phyloP scores from a whole-genome alignment of 176 grass and related monocot species.

The Elymus sibiricus region DNA sequence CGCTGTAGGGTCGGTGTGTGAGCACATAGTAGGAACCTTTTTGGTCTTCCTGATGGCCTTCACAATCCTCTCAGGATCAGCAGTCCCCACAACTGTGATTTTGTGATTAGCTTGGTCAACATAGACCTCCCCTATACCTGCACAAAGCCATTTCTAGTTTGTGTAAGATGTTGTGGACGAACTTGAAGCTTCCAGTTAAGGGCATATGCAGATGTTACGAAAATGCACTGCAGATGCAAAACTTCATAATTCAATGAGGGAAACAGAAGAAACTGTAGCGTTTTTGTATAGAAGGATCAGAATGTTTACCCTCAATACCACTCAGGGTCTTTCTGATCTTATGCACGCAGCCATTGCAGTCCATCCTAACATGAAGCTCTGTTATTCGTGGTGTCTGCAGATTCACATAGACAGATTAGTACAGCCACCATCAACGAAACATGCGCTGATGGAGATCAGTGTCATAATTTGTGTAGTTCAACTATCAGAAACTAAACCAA shows the following conservation, averaged over 20 bases:
- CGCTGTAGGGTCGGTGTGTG: constrained; percentile 38
- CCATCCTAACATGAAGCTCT: constrained; percentile 49
- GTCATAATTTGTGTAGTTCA: not conserved
- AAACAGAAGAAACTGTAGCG: not conserved
- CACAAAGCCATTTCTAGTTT: not conserved
- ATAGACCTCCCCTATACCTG: constrained; percentile 66
- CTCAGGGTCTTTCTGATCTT: constrained; percentile 39
- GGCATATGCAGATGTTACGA: no score
- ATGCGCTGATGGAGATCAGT: not conserved
- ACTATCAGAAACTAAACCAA: not conserved
- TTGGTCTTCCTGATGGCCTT: constrained; percentile 85
- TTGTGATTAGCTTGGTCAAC: constrained; percentile 70
- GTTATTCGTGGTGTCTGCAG: constrained; percentile 41
- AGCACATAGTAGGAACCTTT: constrained; percentile 62
- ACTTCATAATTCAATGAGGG: not conserved
- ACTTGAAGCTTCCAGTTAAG: not conserved
- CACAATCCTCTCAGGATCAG: constrained; percentile 59
- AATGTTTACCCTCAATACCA: constrained; percentile 39
- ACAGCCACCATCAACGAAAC: not conserved
- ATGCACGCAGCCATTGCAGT: constrained; percentile 47
- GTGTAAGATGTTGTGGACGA: not conserved
- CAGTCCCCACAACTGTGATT: constrained; percentile 67
- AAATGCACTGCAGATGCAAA: no score
- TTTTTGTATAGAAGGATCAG: not conserved
- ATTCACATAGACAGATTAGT: not conserved